phyloP scores from a whole-genome alignment of 2,329 filamentous ascomycete species.

The Cercospora nicotianae region DNA sequence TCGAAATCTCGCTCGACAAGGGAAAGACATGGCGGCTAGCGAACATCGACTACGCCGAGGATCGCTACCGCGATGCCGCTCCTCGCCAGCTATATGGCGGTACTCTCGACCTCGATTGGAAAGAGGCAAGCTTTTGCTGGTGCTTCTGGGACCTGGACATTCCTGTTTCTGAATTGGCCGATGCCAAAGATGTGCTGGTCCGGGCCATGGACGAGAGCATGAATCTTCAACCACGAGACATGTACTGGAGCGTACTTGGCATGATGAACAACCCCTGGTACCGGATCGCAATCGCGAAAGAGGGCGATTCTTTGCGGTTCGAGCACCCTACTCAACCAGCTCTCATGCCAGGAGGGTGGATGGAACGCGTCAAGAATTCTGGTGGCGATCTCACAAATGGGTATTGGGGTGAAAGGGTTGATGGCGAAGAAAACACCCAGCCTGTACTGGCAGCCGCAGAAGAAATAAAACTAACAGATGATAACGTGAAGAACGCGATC shows the following conservation, averaged over 20 bases:
- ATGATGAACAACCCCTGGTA: constrained; percentile 99
- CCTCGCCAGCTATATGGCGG: constrained; percentile 72
- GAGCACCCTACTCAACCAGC: constrained; percentile 87
- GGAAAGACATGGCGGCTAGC: constrained; percentile 78
- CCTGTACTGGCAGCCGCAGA: constrained; percentile 53
- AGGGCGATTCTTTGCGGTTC: constrained; percentile 66
- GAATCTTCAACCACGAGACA: constrained; percentile 82
- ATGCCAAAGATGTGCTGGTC: constrained; percentile 72
- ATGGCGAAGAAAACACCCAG: constrained; percentile 49
- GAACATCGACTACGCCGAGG: constrained; percentile 78
- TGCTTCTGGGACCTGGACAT: constrained; percentile 84
- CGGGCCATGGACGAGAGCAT: constrained; percentile 88
- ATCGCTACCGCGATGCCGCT: constrained; percentile 70
- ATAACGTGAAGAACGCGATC: constrained; percentile 63
- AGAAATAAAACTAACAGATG: constrained; percentile 76
- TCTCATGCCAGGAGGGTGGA: constrained; percentile 79
- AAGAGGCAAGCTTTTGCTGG: constrained; percentile 85
- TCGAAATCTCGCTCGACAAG: constrained; percentile 80
- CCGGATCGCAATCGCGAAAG: constrained; percentile 71
- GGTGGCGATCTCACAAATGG: constrained; percentile 80
- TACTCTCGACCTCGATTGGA: constrained; percentile 74
- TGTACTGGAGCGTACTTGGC: constrained; percentile 93
- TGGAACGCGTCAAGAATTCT: constrained; percentile 82
- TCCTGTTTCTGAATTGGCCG: constrained; percentile 59
- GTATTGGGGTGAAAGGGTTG: constrained; percentile 75